Base-by-base conservation (phyloP, 345 rosid genomes). In the Pistacia integerrima region DNA sequence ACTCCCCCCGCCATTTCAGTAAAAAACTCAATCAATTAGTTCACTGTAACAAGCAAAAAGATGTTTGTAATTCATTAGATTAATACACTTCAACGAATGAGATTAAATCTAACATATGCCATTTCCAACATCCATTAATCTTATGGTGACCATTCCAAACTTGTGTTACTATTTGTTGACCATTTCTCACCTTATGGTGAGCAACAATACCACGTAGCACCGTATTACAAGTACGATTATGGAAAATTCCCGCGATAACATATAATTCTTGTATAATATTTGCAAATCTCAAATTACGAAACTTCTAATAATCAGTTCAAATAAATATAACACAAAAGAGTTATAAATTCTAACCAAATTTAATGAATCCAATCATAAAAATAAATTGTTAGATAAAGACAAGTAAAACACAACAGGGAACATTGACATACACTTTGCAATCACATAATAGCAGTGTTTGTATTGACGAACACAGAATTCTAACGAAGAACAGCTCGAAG, bases 1-100 rank as follows among this genome's bases (percentile, higher is more conserved):
- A 93, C 74, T 76, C 96, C 97, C 84, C 98, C 98, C 88, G 86
- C 94, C 99, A 95, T 95, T 84, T 84, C 69, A 75, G 80, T 22
- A 18, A 79, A 69, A 76, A 72, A 72, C 72, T 80, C 86, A 84
- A 82, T 77, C 78, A 77, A 80, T 76, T 67, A 73, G 67, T 48
- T 78, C 79, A 74, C 80, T 79, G 78, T 18, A 78, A 80, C 51
- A 70, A 52, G 71, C 76, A 72, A 25, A 14, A 48, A 48, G 64
- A 52, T 38, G 65, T 7, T 5, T 22, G 14, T 67, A 16, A 11
- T 28, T 28, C 10, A 28, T 14, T 36, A 35, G 1, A 30, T 30
- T 30, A 52, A 52, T 11, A 4, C 4, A 52, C 56, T 12, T 52
- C 12, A 52, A 13, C 17, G 5, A 52, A 52, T 2, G 56, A 52